Conservation (phyloP, 1,284 basidiomycete genomes). For the Exobasidium rhododendri region DNA sequence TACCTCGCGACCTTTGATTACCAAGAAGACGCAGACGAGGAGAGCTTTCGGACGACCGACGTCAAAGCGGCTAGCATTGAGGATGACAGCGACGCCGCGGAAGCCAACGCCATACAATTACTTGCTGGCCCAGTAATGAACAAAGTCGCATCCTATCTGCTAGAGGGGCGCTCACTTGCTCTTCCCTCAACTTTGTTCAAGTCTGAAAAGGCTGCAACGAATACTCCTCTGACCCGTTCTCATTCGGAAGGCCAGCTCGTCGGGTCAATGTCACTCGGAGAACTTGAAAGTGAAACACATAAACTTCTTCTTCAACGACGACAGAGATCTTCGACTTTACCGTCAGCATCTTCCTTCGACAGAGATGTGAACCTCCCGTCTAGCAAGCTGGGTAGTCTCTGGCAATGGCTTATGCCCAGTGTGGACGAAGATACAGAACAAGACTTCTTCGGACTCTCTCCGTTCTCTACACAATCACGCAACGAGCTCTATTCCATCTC, state of each 20-base stretch:
- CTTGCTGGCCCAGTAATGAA: conserved; percentile 3
- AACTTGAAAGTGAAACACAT: background rate
- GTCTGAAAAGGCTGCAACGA: too few relatives aligned
- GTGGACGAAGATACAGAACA: background rate
- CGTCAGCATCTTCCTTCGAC: too few relatives aligned
- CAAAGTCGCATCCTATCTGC: background rate
- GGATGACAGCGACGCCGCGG: background rate
- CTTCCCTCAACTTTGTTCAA: background rate
- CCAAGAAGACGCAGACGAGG: background rate
- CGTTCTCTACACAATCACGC: background rate
- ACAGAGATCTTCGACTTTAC: background rate
- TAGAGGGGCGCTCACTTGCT: background rate
- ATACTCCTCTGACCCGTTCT: background rate
- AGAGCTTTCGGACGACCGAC: background rate
- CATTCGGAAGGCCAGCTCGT: background rate
- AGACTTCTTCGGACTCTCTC: background rate
- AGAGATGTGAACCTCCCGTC: too few relatives aligned
- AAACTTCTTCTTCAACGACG: background rate
- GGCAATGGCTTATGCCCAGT: conserved; percentile 7
- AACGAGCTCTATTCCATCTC: background rate
- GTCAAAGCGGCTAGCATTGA: background rate
- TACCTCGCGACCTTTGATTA: background rate
- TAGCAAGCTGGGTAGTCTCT: background rate
- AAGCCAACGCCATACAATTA: background rate
- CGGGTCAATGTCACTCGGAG: background rate